Conservation (phyloP, 2,329 filamentous ascomycete species). For the Endoconidiophora polonica region DNA sequence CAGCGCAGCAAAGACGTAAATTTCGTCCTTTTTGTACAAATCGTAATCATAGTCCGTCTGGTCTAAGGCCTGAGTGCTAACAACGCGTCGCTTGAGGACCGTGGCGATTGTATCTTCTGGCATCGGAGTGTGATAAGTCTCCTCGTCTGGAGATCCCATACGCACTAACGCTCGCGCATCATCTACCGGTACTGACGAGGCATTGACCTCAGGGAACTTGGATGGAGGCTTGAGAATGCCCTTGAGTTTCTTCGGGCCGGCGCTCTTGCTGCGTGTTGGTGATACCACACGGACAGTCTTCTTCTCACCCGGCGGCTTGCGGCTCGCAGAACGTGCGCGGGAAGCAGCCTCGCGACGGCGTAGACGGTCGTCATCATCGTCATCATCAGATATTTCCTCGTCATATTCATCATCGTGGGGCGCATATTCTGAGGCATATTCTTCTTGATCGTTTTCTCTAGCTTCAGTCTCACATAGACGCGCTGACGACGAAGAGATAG, state of each 20-base stretch:
- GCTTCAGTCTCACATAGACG: too few species aligned
- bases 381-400: neutral
- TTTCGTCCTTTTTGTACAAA: conserved; percentile 67
- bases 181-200: conserved; percentile 49
- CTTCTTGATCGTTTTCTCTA: too few species aligned
- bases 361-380: neutral
- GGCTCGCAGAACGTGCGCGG: neutral
- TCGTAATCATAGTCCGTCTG: conserved; percentile 83
- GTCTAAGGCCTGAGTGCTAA: conserved; percentile 76
- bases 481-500: too few species aligned
- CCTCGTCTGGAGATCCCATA: too few species aligned
- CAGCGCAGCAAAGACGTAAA: conserved; percentile 79
- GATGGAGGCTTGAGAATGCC: conserved; percentile 76
- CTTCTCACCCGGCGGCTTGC: neutral
- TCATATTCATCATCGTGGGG: neutral
- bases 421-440: neutral
- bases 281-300: conserved; percentile 50
- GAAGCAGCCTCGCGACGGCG: neutral
- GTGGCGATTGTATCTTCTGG: conserved; percentile 77
- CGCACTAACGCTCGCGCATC: conserved; percentile 27
- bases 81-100: conserved; percentile 73
- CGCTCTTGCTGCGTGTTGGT: conserved; percentile 41
- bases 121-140: conserved; percentile 36
- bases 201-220: conserved; percentile 53
- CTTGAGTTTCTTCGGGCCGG: conserved; percentile 54